Conservation (phyloP, 371 early-diverging fungal genomes). For the Furculomyces boomerangus region DNA sequence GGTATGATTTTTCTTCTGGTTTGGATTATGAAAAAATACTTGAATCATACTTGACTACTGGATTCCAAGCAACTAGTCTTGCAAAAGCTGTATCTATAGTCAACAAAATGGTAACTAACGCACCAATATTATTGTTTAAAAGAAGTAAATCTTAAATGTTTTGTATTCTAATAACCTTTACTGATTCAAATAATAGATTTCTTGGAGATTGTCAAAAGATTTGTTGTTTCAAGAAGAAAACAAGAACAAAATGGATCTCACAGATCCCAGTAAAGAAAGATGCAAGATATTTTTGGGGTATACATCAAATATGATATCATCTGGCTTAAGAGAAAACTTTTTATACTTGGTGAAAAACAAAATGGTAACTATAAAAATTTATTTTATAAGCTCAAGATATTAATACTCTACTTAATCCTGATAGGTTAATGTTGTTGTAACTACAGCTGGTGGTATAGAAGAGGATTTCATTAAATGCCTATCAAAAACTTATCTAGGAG, state of each 20-base stretch:
- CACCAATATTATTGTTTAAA: too few relatives aligned
- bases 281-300: slow-evolving; percentile 96
- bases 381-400: slow-evolving; percentile 1
- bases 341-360: slow-evolving; percentile 79
- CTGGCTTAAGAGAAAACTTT: slow-evolving; percentile 92
- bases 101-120: slow-evolving; percentile 73
- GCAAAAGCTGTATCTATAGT: slow-evolving; percentile 76
- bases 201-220: slow-evolving; percentile 66
- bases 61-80: slow-evolving; percentile 83
- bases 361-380: slow-evolving; percentile 24
- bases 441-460: slow-evolving; percentile 97
- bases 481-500: slow-evolving; percentile 77
- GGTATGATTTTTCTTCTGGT: slow-evolving; percentile 78
- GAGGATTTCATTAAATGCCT: slow-evolving; percentile 99
- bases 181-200: too few relatives aligned
- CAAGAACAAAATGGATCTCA: slow-evolving; percentile 42
- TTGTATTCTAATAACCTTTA: neutral
- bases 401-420: slow-evolving; percentile 7
- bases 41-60: slow-evolving; percentile 51
- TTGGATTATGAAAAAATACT: slow-evolving; percentile 47
- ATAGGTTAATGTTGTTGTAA: slow-evolving; percentile 75
- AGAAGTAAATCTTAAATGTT: neutral
- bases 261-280: slow-evolving; percentile 30
- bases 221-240: slow-evolving; percentile 53
- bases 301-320: slow-evolving; percentile 95